A percentile compares a stretch with the other conserved stretches of the same genome.
Conservation (phyloP, 352 stramenopile genomes). For the Lagenidium giganteum region DNA sequence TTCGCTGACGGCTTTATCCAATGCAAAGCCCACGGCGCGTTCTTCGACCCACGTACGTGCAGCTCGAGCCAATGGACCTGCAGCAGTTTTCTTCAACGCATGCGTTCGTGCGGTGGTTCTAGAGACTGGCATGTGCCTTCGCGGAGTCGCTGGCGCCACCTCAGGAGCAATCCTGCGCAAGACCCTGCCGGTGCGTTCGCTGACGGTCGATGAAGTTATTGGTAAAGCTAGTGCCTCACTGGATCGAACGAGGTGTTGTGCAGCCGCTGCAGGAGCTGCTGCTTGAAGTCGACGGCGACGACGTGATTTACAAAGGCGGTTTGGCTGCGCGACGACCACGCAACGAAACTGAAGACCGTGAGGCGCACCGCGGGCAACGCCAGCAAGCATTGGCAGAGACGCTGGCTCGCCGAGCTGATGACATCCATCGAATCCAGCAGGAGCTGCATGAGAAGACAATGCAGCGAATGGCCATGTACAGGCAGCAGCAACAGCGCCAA, state of each 20-base stretch:
- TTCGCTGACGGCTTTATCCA: slow-evolving; percentile 75
- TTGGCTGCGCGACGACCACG: slow-evolving; percentile 11
- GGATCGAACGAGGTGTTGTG: background rate
- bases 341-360: slow-evolving; percentile 4
- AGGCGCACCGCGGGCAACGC: slow-evolving; percentile 33
- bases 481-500: slow-evolving; percentile 14
- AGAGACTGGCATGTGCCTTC: slow-evolving; percentile 61
- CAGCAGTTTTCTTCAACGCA: background rate
- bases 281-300: slow-evolving; percentile 29
- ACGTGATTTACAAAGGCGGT: slow-evolving; percentile 54
- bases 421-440: slow-evolving; percentile 45
- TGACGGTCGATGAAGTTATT: background rate
- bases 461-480: slow-evolving; percentile 27
- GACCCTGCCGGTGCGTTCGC: slow-evolving; percentile 22
- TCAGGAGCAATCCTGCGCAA: slow-evolving; percentile 17
- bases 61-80: background rate
- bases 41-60: slow-evolving; percentile 64
- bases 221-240: background rate
- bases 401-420: slow-evolving; percentile 33
- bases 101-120: background rate
- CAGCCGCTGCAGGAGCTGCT: slow-evolving; percentile 34
- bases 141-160: slow-evolving; percentile 37
- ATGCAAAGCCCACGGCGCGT: slow-evolving; percentile 76
- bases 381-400: slow-evolving; percentile 35
- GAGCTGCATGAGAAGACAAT: slow-evolving; percentile 52